Evolutionary conservation across 768 basidiomycete genomes (phyloP), one percentile per base, ranked within the genome.

Genomic region (Tricholomella constricta): DNA sequence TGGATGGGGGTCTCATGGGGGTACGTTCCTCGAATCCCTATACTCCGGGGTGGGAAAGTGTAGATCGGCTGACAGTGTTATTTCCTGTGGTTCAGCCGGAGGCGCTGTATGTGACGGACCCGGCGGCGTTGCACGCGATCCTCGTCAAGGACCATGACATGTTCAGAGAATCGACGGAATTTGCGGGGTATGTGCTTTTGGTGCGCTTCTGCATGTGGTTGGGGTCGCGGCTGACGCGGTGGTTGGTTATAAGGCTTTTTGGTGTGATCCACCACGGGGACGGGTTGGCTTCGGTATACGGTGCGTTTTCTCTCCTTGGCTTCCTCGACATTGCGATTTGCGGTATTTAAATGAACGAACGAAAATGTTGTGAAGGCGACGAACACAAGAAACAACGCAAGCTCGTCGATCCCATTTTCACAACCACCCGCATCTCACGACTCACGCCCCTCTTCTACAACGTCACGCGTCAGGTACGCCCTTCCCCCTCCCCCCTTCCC

Each of bases 321-420:
- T 11, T n/a, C n/a, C n/a, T n/a, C n/a, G n/a, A n/a, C n/a, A n/a
- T n/a, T n/a, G n/a, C n/a, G n/a, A n/a, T n/a, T n/a, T n/a, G n/a
- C n/a, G n/a, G n/a, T n/a, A n/a, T n/a, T n/a, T n/a, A n/a, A n/a
- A n/a, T n/a, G n/a, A n/a, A n/a, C n/a, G n/a, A n/a, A n/a, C n/a
- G n/a, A n/a, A n/a, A n/a, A n/a, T n/a, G n/a, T n/a, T 29, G n/a
- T n/a, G n/a, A 25, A 67, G 65, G 65, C 22, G 48, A 57, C 15
- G 63, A 63, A 35, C 65, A 66, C 51, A 64, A 59, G 55, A 61
- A 56, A 41, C 65, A 66, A 40, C 55, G 63, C 19, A 67, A 63
- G 29, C 49, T 65, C 27, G 55, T 67, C 42, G 57, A 67, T 35
- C 59, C 57, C 2, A 48, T 63, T 14, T 67, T 67, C 40, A 61